These are phyloP conservation scores for Calonectria multiphialidica DNA, from an alignment of 2,329 filamentous ascomycete species.

Conservation along the genomic window DNA sequence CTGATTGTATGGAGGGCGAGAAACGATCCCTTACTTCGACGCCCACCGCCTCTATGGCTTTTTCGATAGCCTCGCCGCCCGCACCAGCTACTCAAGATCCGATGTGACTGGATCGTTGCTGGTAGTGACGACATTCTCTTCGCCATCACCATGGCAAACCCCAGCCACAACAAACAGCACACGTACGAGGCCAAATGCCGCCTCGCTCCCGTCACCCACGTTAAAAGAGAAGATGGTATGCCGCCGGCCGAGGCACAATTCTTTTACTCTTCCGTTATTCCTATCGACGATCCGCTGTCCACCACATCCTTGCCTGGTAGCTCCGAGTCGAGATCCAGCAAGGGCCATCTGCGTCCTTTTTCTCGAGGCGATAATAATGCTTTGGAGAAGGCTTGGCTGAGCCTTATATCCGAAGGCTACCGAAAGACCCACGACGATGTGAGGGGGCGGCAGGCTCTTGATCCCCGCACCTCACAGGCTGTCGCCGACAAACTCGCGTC, in stretches of 20 bases:
- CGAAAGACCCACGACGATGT: conserved; percentile 59
- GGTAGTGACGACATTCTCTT: conserved; percentile 20
- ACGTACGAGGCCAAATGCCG: conserved; percentile 72
- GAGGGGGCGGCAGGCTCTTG: conserved; percentile 31
- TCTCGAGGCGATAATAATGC: conserved; percentile 82
- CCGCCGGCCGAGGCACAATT: conserved; percentile 79
- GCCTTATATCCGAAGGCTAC: conserved; percentile 64
- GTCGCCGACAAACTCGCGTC: conserved; percentile 30
- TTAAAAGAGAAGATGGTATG: conserved; percentile 57
- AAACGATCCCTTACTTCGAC: conserved; percentile 1
- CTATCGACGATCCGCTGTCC: conserved; percentile 91
- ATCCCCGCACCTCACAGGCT: conserved; percentile 21
- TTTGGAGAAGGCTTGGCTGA: conserved; percentile 82
- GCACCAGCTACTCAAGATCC: conserved; percentile 31
- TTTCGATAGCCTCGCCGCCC: conserved; percentile 26
- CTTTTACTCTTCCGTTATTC: conserved; percentile 86
- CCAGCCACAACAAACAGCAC: conserved; percentile 53
- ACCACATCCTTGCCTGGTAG: conserved; percentile 65
- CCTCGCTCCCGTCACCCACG: conserved; percentile 59
- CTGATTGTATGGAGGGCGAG: conserved; percentile 12
- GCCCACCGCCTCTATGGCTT: conserved; percentile 35
- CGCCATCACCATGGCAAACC: conserved; percentile 33
- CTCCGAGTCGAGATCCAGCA: conserved; percentile 64
- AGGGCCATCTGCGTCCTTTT: conserved; percentile 80
- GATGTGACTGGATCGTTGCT: conserved; percentile 23